Percentiles rank a stretch among this genome's conserved stretches.
phyloP scores from a whole-genome alignment of 805 yeast species.

The Teunomyces aglyptinius region DNA sequence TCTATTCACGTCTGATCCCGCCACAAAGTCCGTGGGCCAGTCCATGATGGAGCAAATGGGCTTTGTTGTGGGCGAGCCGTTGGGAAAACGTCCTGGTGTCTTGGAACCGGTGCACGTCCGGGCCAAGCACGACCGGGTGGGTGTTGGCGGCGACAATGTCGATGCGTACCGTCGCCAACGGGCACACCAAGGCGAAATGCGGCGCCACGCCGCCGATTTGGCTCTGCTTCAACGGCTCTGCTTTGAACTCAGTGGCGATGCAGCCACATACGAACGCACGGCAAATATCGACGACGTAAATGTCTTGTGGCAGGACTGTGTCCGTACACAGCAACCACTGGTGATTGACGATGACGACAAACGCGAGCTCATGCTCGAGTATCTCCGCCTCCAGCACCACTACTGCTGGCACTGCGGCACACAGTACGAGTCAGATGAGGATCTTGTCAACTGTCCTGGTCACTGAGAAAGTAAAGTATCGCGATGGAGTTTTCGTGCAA shows the following conservation, averaged over 20 bases:
- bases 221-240: neutral
- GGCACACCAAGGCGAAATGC: neutral
- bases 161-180: neutral
- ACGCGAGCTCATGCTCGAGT: slow-evolving; percentile 31
- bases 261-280: no score
- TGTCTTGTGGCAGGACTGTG: neutral
- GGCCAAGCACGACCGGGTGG: slow-evolving; percentile 15
- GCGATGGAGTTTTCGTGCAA: slow-evolving; percentile 10
- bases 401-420: slow-evolving; percentile 56
- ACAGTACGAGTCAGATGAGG: slow-evolving; percentile 32
- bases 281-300: neutral
- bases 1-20: neutral
- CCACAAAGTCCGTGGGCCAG: slow-evolving; percentile 41
- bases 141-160: slow-evolving; percentile 19
- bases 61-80: slow-evolving; percentile 44
- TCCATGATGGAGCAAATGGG: slow-evolving; percentile 62
- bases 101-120: slow-evolving; percentile 31
- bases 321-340: neutral
- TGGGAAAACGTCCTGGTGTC: slow-evolving; percentile 34
- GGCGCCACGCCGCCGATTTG: neutral
- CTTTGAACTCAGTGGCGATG: neutral
- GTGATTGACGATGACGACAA: slow-evolving; percentile 18
- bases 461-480: slow-evolving; percentile 32
- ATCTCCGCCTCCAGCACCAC: slow-evolving; percentile 36
- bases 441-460: slow-evolving; percentile 53